Conservation (phyloP, 371 early-diverging fungal species). For the Chytridium lagenaria region DNA sequence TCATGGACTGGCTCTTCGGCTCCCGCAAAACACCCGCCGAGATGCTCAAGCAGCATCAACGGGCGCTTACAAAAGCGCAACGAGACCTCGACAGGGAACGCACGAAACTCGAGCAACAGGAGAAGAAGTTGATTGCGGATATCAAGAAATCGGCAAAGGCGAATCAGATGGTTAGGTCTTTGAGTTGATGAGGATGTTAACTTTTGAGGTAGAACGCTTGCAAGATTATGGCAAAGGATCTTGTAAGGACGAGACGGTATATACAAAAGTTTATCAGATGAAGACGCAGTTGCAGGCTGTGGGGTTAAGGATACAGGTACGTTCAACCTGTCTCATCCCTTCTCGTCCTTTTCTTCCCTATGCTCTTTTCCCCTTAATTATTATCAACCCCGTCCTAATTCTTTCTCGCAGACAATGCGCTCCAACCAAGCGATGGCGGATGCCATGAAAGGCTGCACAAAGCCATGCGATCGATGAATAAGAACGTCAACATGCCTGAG, state of each 20-base stretch:
- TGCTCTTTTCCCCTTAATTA: no score
- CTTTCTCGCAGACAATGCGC: slow-evolving; percentile 81
- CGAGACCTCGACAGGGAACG: slow-evolving; percentile 94
- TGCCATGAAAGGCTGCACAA: slow-evolving; percentile 94
- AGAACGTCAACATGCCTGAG: slow-evolving; percentile 87
- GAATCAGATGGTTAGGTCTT: slow-evolving; percentile 79
- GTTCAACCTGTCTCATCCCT: neutral
- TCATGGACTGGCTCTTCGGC: slow-evolving; percentile 56
- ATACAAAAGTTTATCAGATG: slow-evolving; percentile 96
- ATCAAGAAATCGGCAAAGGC: slow-evolving; percentile 92
- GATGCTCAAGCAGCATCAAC: slow-evolving; percentile 88
- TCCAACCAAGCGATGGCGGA: slow-evolving; percentile 96
- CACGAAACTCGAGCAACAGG: slow-evolving; percentile 87
- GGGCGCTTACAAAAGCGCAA: slow-evolving; percentile 85
- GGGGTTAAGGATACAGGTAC: slow-evolving; percentile 87
- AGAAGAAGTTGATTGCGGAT: slow-evolving; percentile 92
- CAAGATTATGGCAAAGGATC: slow-evolving; percentile 96
- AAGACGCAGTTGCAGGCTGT: slow-evolving; percentile 93
- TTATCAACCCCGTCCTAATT: slow-evolving; percentile 9
- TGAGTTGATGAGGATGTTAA: no score
- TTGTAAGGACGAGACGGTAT: slow-evolving; percentile 91
- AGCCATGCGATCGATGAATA: slow-evolving; percentile 97
- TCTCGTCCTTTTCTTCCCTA: neutral
- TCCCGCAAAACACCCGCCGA: slow-evolving; percentile 76
- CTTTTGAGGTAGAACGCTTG: slow-evolving; percentile 86